Evolutionary conservation across 441 rosid species (phyloP).

Genomic region (Eutrema salsugineum): DNA sequence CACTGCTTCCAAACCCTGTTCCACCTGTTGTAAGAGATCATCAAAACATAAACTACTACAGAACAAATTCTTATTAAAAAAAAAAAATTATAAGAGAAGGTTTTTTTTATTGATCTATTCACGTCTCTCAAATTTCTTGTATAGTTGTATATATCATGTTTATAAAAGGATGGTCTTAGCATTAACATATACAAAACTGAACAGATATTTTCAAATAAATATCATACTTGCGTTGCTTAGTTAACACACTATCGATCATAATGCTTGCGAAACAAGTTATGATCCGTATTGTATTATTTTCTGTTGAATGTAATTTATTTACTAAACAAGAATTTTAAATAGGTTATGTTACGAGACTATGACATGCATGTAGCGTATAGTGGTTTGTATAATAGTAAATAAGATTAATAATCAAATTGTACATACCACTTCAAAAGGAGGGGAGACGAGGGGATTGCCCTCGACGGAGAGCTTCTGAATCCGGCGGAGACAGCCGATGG

Average conservation of each 20-base stretch:
- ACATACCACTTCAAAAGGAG: constrained; percentile 60
- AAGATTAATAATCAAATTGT: background rate
- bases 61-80: no score
- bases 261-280: constrained; percentile 3
- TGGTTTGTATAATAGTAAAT: background rate
- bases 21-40: constrained; percentile 29
- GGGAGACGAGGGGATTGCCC: constrained; percentile 78
- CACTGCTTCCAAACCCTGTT: constrained; percentile 49
- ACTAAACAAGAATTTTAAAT: background rate
- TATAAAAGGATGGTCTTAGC: background rate
- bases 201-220: background rate
- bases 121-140: background rate
- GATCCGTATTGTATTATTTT: background rate
- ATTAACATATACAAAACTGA: background rate
- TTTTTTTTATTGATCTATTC: background rate
- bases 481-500: constrained; percentile 71
- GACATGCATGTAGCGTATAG: background rate
- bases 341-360: background rate
- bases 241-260: background rate
- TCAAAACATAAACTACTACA: background rate
- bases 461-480: constrained; percentile 58
- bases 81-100: background rate
- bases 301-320: background rate
- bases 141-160: no score
- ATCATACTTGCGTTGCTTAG: background rate